Evolutionary conservation across 1,284 basidiomycete genomes (phyloP).

Genomic region (Erythrobasidium hasegawianum): DNA sequence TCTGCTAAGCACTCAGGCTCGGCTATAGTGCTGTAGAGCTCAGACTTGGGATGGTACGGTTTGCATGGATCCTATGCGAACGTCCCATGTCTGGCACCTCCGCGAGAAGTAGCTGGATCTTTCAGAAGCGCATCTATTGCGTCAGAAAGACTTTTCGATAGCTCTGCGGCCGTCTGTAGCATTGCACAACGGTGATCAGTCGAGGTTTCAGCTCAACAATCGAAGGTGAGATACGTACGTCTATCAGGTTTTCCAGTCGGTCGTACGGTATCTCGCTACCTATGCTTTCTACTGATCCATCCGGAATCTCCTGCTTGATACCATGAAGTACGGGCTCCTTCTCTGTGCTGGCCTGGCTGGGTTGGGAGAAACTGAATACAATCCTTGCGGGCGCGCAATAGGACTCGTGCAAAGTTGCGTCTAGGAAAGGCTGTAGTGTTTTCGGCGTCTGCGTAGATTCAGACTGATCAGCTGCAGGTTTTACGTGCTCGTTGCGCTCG

Average conservation of each 20-base stretch:
- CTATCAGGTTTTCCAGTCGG: conserved; percentile 5
- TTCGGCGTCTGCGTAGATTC: conserved; percentile 26
- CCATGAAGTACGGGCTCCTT: neutral
- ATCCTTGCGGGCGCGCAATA: conserved; percentile 12
- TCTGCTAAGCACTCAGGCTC: no score
- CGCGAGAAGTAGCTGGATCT: conserved; percentile 7
- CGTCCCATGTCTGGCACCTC: conserved; percentile 17
- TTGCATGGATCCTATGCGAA: no score
- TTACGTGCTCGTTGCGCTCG: no score
- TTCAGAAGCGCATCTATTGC: conserved; percentile 12
- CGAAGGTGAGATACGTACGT: no score
- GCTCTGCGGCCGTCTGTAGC: conserved; percentile 18
- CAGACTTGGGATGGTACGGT: no score
- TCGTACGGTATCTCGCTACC: conserved; percentile 17
- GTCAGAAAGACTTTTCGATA: conserved; percentile 6
- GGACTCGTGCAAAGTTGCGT: conserved; percentile 33
- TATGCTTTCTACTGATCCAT: conserved; percentile 6
- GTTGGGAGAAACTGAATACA: conserved; percentile 1
- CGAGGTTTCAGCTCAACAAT: neutral
- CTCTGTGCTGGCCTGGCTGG: neutral
- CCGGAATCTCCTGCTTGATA: conserved; percentile 23
- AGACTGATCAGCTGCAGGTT: no score
- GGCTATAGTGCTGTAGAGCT: no score
- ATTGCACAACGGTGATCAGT: no score
- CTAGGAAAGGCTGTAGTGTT: conserved; percentile 33